phyloP scores from a whole-genome alignment of 257 asterid genomes.

The Ballota nigra region DNA sequence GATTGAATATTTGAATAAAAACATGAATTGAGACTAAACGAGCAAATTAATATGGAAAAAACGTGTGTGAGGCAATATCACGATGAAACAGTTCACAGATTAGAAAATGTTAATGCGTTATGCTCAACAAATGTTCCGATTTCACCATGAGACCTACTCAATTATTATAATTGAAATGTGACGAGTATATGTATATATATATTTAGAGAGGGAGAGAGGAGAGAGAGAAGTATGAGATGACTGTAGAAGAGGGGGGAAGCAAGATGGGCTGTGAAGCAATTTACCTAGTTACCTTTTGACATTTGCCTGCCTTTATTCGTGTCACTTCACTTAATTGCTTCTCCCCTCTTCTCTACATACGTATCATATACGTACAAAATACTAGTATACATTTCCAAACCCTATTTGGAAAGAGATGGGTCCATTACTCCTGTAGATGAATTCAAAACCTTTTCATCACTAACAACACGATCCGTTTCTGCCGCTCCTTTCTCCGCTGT shows the following conservation, averaged over 20 bases:
- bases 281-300: slow-evolving; percentile 27
- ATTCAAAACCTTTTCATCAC: slow-evolving; percentile 35
- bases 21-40: too few relatives aligned
- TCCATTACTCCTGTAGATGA: slow-evolving; percentile 36
- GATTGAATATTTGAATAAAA: too few relatives aligned
- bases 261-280: slow-evolving; percentile 21
- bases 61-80: too few relatives aligned
- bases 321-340: slow-evolving; percentile 3
- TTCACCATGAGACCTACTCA: too few relatives aligned
- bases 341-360: not conserved
- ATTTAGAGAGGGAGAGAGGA: not conserved
- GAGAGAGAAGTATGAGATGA: slow-evolving; percentile 14
- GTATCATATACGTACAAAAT: not conserved
- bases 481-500: slow-evolving; percentile 38
- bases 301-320: slow-evolving; percentile 29
- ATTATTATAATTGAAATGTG: too few relatives aligned
- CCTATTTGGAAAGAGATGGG: slow-evolving; percentile 30
- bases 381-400: slow-evolving; percentile 10
- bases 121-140: too few relatives aligned
- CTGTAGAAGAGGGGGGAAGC: slow-evolving; percentile 40
- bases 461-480: slow-evolving; percentile 73
- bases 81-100: too few relatives aligned
- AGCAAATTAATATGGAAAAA: too few relatives aligned
- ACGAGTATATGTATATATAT: too few relatives aligned
- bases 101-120: too few relatives aligned